Evolutionary conservation across 2,329 filamentous ascomycete species (phyloP).

Genomic region (Zymoseptoria pseudotritici): DNA sequence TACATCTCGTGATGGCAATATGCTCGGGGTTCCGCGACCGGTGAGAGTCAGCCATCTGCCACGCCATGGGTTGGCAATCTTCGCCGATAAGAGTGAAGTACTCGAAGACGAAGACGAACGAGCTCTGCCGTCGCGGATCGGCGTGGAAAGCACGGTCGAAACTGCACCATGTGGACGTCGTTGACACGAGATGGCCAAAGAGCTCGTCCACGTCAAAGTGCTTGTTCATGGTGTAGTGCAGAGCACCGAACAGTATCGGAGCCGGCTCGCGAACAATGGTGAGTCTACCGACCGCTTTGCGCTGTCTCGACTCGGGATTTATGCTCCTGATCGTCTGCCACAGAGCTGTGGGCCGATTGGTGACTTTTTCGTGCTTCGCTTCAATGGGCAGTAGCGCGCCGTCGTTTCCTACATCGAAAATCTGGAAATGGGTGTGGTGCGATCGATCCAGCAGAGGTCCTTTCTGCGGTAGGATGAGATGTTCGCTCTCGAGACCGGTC

Average conservation of each 20-base stretch:
- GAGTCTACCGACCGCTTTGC: conserved; percentile 49
- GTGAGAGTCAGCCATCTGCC: conserved; percentile 50
- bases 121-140: conserved; percentile 44
- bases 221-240: conserved; percentile 51
- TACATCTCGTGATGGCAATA: conserved; percentile 53
- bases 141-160: conserved; percentile 39
- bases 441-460: conserved; percentile 36
- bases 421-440: conserved; percentile 46
- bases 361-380: conserved; percentile 27
- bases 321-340: conserved; percentile 30
- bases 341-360: conserved; percentile 33
- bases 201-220: conserved; percentile 58
- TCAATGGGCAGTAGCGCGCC: conserved; percentile 36
- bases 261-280: conserved; percentile 55
- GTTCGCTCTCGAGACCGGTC: conserved; percentile 36
- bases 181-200: conserved; percentile 47
- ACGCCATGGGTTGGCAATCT: conserved; percentile 50
- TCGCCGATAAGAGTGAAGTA: conserved; percentile 56
- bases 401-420: conserved; percentile 49
- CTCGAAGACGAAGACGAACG: conserved; percentile 58
- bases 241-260: conserved; percentile 51
- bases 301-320: conserved; percentile 33
- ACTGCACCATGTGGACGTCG: conserved; percentile 36
- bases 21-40: conserved; percentile 38
- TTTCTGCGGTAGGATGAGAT: conserved; percentile 38